phyloP scores from a whole-genome alignment of 2,329 filamentous ascomycete species.

The Aspergillaceae sp. region DNA sequence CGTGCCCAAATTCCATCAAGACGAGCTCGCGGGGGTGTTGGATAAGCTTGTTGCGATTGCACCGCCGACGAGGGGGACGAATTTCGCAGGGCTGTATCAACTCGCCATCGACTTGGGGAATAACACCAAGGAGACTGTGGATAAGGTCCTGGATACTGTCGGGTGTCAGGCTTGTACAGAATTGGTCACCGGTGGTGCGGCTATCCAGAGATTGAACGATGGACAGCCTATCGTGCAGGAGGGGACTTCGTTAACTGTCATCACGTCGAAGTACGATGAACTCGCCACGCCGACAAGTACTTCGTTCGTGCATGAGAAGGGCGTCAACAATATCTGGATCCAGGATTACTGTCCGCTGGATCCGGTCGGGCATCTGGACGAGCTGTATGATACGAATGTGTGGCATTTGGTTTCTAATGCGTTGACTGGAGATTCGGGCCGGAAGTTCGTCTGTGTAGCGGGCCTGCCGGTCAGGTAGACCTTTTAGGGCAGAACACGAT shows the following conservation, averaged over 20 bases:
- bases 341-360: conserved; percentile 26
- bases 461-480: conserved; percentile 22
- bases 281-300: conserved; percentile 26
- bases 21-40: conserved; percentile 14
- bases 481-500: too few species aligned
- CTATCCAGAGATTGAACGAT: conserved; percentile 24
- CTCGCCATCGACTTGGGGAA: conserved; percentile 22
- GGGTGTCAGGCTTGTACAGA: conserved; percentile 29
- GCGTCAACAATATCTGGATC: conserved; percentile 24
- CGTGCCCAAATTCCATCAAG: conserved; percentile 30
- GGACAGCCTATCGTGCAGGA: conserved; percentile 25
- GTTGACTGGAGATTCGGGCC: conserved; percentile 19
- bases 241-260: conserved; percentile 26
- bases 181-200: conserved; percentile 20
- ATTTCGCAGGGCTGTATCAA: conserved; percentile 22
- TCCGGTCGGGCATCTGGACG: conserved; percentile 30
- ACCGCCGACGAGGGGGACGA: conserved; percentile 28
- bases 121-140: conserved; percentile 13
- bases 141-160: conserved; percentile 17
- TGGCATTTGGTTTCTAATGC: conserved; percentile 33
- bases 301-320: conserved; percentile 24
- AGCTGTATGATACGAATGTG: conserved; percentile 32
- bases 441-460: conserved; percentile 20
- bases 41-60: conserved; percentile 30
- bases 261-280: conserved; percentile 26